Percentiles rank a stretch among this genome's conserved stretches.
Conservation (phyloP, 2,329 filamentous ascomycete species). For the Chalara sp. region DNA sequence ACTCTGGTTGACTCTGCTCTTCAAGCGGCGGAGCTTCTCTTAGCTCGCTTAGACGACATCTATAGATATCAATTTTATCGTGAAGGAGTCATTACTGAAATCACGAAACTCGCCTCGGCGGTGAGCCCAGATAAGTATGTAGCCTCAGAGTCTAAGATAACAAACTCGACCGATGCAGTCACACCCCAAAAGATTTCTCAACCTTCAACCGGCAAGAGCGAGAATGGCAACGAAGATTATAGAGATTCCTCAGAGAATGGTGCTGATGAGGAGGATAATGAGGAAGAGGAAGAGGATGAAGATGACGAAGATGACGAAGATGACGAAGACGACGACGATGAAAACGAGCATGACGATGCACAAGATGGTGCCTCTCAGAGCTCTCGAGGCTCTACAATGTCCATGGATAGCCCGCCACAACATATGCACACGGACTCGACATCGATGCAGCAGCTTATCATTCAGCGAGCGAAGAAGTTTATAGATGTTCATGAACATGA, state of each 20-base stretch:
- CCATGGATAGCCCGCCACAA: conserved; percentile 48
- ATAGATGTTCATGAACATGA: conserved; percentile 76
- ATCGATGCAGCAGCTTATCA: conserved; percentile 67
- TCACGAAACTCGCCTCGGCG: conserved; percentile 65
- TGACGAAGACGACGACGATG: conserved; percentile 45
- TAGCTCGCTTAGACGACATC: conserved; percentile 76
- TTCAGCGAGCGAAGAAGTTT: conserved; percentile 73
- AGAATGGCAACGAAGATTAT: conserved; percentile 32
- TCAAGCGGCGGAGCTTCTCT: conserved; percentile 81
- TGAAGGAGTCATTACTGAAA: conserved; percentile 90
- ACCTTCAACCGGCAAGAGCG: conserved; percentile 11
- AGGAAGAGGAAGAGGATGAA: conserved; percentile 47
- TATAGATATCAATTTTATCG: conserved; percentile 97
- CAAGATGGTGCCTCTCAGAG: conserved; percentile 25
- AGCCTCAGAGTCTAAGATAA: conserved; percentile 13
- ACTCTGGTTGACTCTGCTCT: conserved; percentile 80
- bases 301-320: conserved; percentile 42
- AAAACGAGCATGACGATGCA: conserved; percentile 41
- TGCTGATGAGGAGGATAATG: conserved; percentile 41
- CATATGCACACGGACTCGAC: conserved; percentile 40
- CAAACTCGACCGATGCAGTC: conserved; percentile 26
- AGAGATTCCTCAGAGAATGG: conserved; percentile 43
- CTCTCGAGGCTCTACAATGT: conserved; percentile 61
- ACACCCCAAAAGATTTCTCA: conserved; percentile 20
- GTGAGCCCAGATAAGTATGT: conserved; percentile 14